phyloP scores from a whole-genome alignment of 371 early-diverging fungal species.

The Batrachochytrium dendrobatidis region DNA sequence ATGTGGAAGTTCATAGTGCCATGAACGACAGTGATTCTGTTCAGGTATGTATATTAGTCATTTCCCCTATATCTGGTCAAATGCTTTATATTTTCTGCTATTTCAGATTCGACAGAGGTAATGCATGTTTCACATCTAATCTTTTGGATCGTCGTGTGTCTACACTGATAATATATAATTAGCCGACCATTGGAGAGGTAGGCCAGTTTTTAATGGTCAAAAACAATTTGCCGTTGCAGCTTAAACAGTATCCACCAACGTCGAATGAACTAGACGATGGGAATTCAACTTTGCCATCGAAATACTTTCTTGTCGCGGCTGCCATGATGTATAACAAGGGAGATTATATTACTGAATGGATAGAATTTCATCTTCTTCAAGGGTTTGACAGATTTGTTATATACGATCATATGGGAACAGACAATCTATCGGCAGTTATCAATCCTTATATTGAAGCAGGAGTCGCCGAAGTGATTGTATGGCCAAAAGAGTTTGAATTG shows the following conservation, averaged over 20 bases:
- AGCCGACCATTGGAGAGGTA: neutral
- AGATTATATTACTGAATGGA: conserved; percentile 4
- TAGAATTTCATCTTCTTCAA: conserved; percentile 8
- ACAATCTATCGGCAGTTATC: conserved; percentile 5
- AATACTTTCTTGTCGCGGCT: neutral
- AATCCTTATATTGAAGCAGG: conserved; percentile 6
- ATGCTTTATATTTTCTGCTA: no score
- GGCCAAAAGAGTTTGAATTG: conserved; percentile 3
- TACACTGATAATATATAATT: no score
- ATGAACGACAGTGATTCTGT: no score
- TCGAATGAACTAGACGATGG: neutral
- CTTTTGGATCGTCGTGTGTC: no score
- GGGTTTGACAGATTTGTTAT: conserved; percentile 6
- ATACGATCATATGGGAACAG: conserved; percentile 3
- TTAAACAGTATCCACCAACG: neutral
- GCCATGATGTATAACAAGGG: conserved; percentile 3
- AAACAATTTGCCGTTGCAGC: neutral
- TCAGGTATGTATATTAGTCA: no score
- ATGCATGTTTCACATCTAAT: no score
- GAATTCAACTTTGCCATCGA: no score
- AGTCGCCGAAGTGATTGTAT: conserved; percentile 2
- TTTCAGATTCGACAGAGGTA: no score
- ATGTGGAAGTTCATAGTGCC: no score
- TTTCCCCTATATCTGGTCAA: no score
- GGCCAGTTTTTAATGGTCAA: neutral